These are phyloP conservation scores for Geranomyces variabilis DNA, from an alignment of 192 early-diverging fungal species.

Conservation along the genomic window DNA sequence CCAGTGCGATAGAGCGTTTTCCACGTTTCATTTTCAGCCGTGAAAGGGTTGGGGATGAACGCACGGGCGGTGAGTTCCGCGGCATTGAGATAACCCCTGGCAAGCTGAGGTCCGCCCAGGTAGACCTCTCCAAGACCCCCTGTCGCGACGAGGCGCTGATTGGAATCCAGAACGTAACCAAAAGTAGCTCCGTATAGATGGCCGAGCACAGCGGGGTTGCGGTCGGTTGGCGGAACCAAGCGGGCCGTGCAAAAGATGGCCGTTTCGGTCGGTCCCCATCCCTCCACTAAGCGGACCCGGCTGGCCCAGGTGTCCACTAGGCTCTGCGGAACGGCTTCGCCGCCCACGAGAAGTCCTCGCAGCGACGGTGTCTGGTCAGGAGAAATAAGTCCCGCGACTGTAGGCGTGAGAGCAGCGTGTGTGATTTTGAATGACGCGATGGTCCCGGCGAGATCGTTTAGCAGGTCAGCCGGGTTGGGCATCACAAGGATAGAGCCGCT, in stretches of 20 bases:
- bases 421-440: background rate
- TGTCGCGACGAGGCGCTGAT: slow-evolving; percentile 33
- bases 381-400: background rate
- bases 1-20: slow-evolving; percentile 15
- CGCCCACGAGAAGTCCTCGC: background rate
- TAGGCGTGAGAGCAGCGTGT: background rate
- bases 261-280: slow-evolving; percentile 27
- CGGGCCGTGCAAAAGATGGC: slow-evolving; percentile 17
- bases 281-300: background rate
- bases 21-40: background rate
- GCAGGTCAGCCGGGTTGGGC: background rate
- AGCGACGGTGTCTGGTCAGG: slow-evolving; percentile 1
- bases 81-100: slow-evolving; percentile 48
- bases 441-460: background rate
- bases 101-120: slow-evolving; percentile 48
- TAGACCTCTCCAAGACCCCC: slow-evolving; percentile 49
- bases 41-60: slow-evolving; percentile 40
- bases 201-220: slow-evolving; percentile 34
- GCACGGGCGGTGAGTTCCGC: slow-evolving; percentile 38
- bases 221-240: background rate
- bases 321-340: background rate
- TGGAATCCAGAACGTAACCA: slow-evolving; percentile 40
- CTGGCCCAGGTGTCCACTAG: background rate
- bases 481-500: background rate
- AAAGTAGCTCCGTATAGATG: slow-evolving; percentile 28